Percentiles rank a stretch among this genome's conserved stretches.
Evolutionary conservation across 768 basidiomycete genomes (phyloP).

Genomic region (Lentinula sp.): DNA sequence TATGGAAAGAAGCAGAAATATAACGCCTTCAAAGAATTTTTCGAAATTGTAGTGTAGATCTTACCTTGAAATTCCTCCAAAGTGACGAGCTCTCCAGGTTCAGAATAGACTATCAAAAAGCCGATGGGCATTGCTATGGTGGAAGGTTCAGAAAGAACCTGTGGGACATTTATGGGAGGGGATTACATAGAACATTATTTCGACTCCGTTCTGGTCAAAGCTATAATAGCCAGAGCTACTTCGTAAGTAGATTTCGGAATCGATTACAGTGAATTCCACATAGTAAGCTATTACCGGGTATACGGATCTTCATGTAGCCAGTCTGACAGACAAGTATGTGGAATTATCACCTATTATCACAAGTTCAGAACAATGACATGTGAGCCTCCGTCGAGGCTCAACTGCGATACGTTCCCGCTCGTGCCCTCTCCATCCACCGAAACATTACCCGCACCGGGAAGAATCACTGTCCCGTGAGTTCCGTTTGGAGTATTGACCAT

Average conservation of each 20-base stretch:
- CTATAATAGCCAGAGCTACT: too few species aligned
- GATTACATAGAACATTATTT: too few species aligned
- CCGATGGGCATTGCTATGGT: constrained; percentile 27
- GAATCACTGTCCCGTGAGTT: constrained; percentile 19
- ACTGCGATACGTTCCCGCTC: not conserved
- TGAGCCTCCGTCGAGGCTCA: not conserved
- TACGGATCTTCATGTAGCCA: too few species aligned
- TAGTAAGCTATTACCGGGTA: too few species aligned
- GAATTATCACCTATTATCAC: not conserved
- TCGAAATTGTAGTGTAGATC: not conserved
- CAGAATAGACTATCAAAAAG: constrained; percentile 44
- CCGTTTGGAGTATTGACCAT: constrained; percentile 18
- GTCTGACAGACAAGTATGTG: too few species aligned
- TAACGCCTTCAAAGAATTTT: not conserved
- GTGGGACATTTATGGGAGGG: not conserved
- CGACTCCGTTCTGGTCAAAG: too few species aligned
- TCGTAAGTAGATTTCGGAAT: too few species aligned
- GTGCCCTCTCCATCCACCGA: constrained; percentile 11
- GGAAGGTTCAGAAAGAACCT: not conserved
- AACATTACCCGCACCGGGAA: constrained; percentile 19
- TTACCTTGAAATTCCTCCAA: constrained; percentile 45
- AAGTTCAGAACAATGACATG: not conserved
- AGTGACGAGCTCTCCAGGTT: constrained; percentile 34
- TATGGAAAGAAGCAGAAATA: not conserved
- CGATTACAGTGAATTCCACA: too few species aligned